Evolutionary conservation across 2,329 filamentous ascomycete species (phyloP).

Genomic region (Verticillium nonalfalfae): DNA sequence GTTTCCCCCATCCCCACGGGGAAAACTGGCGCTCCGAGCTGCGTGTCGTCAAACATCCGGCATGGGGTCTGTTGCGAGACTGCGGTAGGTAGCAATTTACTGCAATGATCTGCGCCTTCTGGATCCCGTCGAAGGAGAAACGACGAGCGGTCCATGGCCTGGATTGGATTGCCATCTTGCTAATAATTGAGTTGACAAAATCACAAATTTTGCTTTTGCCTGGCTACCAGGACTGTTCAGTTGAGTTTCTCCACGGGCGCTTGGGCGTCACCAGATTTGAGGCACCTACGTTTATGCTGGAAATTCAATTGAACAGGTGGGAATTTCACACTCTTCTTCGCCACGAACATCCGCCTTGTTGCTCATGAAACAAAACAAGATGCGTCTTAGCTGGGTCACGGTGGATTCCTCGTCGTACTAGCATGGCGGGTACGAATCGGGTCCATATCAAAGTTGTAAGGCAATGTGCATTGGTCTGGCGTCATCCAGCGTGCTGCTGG

Average conservation of each 20-base stretch:
- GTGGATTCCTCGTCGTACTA: background rate
- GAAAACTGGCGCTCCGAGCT: background rate
- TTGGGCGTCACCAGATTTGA: no score
- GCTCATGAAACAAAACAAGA: no score
- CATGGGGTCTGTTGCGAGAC: background rate
- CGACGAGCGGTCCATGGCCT: background rate
- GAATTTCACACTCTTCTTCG: no score
- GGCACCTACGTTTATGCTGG: no score
- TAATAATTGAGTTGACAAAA: no score
- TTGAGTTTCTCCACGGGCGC: no score
- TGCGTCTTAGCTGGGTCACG: no score
- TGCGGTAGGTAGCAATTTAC: background rate
- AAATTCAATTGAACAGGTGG: no score
- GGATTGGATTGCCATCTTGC: no score
- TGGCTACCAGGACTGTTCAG: no score
- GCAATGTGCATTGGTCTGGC: background rate
- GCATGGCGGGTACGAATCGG: background rate
- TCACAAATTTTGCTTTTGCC: no score
- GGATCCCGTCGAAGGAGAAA: background rate
- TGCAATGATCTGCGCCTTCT: background rate
- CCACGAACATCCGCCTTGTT: no score
- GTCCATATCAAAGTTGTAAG: background rate
- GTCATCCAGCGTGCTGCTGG: background rate
- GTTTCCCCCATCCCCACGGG: constrained; percentile 1
- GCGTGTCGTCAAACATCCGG: background rate